phyloP scores from a whole-genome alignment of 352 stramenopile species.

The Elongisporangium anandrum region DNA sequence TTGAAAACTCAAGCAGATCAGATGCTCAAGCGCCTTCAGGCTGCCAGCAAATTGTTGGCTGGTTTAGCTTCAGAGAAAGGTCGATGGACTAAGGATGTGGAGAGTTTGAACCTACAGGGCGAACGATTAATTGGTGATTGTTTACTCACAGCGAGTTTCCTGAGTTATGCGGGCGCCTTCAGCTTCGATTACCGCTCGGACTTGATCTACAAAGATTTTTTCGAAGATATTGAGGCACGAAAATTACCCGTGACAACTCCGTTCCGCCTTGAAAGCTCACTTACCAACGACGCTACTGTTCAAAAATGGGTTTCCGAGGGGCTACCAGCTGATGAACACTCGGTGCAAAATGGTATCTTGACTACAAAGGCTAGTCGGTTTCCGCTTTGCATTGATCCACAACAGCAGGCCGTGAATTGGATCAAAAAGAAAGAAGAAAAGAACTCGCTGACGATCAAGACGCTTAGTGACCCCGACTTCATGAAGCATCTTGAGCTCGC shows the following conservation, averaged over 20 bases:
- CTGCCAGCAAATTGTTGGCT: slow-evolving; percentile 91
- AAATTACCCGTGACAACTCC: slow-evolving; percentile 82
- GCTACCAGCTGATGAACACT: slow-evolving; percentile 92
- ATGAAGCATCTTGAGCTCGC: slow-evolving; percentile 95
- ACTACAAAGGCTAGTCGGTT: slow-evolving; percentile 93
- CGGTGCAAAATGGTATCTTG: slow-evolving; percentile 94
- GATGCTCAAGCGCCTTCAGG: slow-evolving; percentile 93
- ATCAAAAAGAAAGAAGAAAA: slow-evolving; percentile 96
- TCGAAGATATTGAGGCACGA: slow-evolving; percentile 71
- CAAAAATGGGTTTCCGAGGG: slow-evolving; percentile 94
- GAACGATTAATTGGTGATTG: slow-evolving; percentile 89
- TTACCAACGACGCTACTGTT: slow-evolving; percentile 92
- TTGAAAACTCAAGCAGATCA: slow-evolving; percentile 91
- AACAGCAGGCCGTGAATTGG: slow-evolving; percentile 95
- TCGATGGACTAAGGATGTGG: slow-evolving; percentile 92
- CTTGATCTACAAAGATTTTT: slow-evolving; percentile 88
- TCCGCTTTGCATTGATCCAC: slow-evolving; percentile 93
- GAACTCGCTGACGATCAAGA: slow-evolving; percentile 92
- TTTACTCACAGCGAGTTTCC: slow-evolving; percentile 86
- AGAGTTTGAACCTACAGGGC: slow-evolving; percentile 76
- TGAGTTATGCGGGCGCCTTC: slow-evolving; percentile 90
- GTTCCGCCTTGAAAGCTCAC: slow-evolving; percentile 88
- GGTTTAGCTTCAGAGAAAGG: slow-evolving; percentile 89
- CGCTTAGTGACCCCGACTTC: slow-evolving; percentile 91
- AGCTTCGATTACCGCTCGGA: slow-evolving; percentile 89